A percentile compares a stretch with the other conserved stretches of the same genome.
These are phyloP conservation scores for Ustilago sp. DNA, from an alignment of 1,284 basidiomycete genomes.

Conservation along the genomic window DNA sequence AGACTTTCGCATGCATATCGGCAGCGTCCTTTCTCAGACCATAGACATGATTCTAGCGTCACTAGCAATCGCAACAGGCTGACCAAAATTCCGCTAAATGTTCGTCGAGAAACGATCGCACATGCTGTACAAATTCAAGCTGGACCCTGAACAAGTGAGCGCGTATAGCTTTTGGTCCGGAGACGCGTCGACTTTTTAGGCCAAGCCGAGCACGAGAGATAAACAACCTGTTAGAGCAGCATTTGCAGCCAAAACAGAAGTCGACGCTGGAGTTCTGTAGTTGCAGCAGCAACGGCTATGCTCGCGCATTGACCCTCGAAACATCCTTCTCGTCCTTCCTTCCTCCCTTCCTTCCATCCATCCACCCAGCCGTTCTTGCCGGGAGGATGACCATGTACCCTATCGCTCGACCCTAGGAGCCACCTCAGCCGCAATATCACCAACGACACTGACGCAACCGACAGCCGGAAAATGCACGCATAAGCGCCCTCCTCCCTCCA, in stretches of 20 bases:
- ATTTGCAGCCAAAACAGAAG: constrained; percentile 9
- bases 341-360: constrained; percentile 14
- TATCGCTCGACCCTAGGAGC: background rate
- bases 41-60: background rate
- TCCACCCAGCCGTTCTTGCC: background rate
- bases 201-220: background rate
- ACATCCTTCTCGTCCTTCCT: background rate
- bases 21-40: background rate
- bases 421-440: background rate
- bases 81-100: background rate
- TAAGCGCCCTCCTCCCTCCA: constrained; percentile 2
- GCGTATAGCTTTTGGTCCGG: background rate
- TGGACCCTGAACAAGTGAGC: constrained; percentile 22
- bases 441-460: background rate
- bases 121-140: background rate
- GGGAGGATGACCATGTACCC: background rate
- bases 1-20: background rate
- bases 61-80: background rate
- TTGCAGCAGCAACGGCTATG: background rate
- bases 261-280: constrained; percentile 1
- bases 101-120: background rate
- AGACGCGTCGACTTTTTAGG: constrained; percentile 12
- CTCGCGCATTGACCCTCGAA: background rate
- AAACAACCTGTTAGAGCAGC: too few species aligned
- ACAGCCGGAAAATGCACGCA: background rate